Evolutionary conservation across 2,329 filamentous ascomycete genomes (phyloP), one percentile per base, ranked within the genome.

Genomic region (Aspergillus eucalypticola): DNA sequence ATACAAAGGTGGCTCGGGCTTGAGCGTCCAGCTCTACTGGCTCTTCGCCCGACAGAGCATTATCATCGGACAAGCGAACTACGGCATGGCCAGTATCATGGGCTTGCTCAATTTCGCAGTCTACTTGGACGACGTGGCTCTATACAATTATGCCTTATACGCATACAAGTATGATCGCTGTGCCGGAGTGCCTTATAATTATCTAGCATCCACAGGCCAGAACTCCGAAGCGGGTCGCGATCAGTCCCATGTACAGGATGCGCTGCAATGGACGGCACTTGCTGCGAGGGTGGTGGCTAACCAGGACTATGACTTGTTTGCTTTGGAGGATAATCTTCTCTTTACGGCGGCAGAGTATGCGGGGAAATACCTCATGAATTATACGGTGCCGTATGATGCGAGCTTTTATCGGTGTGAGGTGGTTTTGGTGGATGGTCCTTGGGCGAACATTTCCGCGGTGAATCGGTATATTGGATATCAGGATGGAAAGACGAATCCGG

Each of bases 61-160:
- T 25, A 71, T 73, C 5, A 71, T 78, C 54, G 76, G 78, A 0
- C 78, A 80, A 56, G 78, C 76, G 1, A 79, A 79, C 61, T 80
- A 80, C 57, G 77, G 77, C 2, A 74, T 80, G 67, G 73, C 69
- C 3, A 76, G 72, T 52, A 78, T 79, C 55, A 76, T 76, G 56
- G 72, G 74, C 1, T 62, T 79, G 3, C 61, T 79, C 7, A 69
- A 63, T 8, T 80, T 78, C 57, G 75, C 76, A 0, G 76, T 79
- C 1, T 80, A 77, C 32, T 64, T 79, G 3, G 77, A 79, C 39
- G 77, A 79, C 54, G 70, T 79, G 1, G 63, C 69, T 8, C 66
- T 78, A 65, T 79, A 75, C 44, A 79, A 79, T 58, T 79, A 78
- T 59, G 78, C 77, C 5, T 51, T 80, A 1, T 68, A 76, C 11